Evolutionary conservation across 495 filamentous ascomycete genomes (phyloP).

Genomic region (Penicillium steckii): DNA sequence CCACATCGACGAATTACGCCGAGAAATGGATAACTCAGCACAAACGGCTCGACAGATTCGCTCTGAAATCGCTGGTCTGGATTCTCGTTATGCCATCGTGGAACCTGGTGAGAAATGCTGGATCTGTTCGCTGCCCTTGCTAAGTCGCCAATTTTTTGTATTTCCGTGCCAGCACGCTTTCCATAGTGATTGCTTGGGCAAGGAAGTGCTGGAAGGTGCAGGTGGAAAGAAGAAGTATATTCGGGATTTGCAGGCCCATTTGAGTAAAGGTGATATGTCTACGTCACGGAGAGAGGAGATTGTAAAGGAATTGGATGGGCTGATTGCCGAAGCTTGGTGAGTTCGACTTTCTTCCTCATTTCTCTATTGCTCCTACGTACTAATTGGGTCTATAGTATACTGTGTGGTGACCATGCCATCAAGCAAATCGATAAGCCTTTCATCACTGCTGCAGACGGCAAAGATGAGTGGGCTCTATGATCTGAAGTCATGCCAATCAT

Average conservation of each 20-base stretch:
- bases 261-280: conserved; percentile 66
- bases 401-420: conserved; percentile 93
- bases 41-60: conserved; percentile 87
- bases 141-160: conserved; percentile 92
- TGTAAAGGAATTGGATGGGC: conserved; percentile 81
- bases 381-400: conserved; percentile 46
- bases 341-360: conserved; percentile 23
- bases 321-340: conserved; percentile 81
- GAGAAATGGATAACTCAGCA: conserved; percentile 93
- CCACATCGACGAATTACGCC: conserved; percentile 83
- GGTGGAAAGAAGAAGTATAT: conserved; percentile 77
- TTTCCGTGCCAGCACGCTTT: conserved; percentile 98
- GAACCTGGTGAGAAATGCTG: conserved; percentile 95
- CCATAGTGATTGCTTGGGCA: conserved; percentile 88
- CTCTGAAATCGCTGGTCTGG: conserved; percentile 76
- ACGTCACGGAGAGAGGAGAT: conserved; percentile 73
- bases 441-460: conserved; percentile 65
- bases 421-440: conserved; percentile 92
- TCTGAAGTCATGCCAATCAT: neutral
- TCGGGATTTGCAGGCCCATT: conserved; percentile 75
- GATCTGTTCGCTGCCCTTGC: conserved; percentile 77
- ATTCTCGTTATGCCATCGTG: conserved; percentile 90
- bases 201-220: conserved; percentile 72
- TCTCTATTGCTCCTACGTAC: neutral
- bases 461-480: conserved; percentile 81